phyloP scores from a whole-genome alignment of 163 green algal species.

The Scenedesmus sp. region DNA sequence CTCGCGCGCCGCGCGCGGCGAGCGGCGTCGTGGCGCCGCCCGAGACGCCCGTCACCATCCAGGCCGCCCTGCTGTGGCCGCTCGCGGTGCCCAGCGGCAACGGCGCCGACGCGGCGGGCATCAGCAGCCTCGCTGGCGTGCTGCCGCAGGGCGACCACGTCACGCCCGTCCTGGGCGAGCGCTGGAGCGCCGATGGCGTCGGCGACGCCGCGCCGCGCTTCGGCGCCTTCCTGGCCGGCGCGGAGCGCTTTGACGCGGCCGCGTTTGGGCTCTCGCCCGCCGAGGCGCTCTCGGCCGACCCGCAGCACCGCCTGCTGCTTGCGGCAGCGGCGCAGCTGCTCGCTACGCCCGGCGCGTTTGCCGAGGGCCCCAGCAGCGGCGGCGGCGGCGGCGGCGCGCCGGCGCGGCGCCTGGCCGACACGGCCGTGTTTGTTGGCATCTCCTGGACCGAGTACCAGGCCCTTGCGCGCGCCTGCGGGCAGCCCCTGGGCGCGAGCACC shows the following conservation, averaged over 20 bases:
- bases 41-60: neutral
- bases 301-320: constrained; percentile 90
- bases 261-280: constrained; percentile 69
- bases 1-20: too few species aligned
- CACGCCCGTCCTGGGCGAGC: neutral
- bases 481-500: constrained; percentile 45
- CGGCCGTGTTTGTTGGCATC: constrained; percentile 81
- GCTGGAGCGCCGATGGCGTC: constrained; percentile 15
- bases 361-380: neutral
- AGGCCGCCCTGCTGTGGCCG: constrained; percentile 8
- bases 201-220: constrained; percentile 56
- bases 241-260: constrained; percentile 77
- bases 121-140: neutral
- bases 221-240: constrained; percentile 71
- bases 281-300: constrained; percentile 82
- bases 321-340: constrained; percentile 58
- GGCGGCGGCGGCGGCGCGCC: neutral
- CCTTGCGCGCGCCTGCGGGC: constrained; percentile 41
- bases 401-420: neutral
- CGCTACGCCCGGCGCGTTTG: neutral
- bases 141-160: constrained; percentile 11
- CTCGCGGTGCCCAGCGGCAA: constrained; percentile 4
- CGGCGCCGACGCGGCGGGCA: too few species aligned
- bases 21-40: too few species aligned
- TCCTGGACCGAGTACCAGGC: constrained; percentile 77